Base-by-base conservation (phyloP, 1,284 basidiomycete genomes). In the Fomes fomentarius region DNA sequence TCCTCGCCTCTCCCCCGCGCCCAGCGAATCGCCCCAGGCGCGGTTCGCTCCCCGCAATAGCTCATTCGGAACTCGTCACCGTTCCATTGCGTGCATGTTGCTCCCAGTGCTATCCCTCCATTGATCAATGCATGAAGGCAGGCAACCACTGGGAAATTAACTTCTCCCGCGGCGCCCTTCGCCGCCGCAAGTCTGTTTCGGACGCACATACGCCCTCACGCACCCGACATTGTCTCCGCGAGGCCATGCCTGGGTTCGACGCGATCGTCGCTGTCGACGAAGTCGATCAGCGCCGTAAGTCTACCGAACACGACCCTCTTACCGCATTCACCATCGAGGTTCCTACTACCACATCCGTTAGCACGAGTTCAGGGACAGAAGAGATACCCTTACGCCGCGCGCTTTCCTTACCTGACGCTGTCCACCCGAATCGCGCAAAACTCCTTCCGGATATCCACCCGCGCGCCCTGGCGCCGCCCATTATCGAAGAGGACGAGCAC, bases 71-170 rank as follows among this genome's bases (percentile, higher is more conserved):
- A 51, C 45, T 69, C 15, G 50, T 70, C 17, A 84, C 80, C 0
- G 65, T 86, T 1, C 85, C 84, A 8, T 70, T 86, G 17, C 79
- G 84, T 22, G 71, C 78, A n/a, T 86, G 84, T 66, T 86, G 84
- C 56, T 60, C 72, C n/a, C 74, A 79, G 41, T 86, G 84, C 60
- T 72, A 76, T 37, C 61, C 68, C 30, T 72, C 74, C 50, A 79
- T 79, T 1, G 84, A 85, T 47, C 74, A 77, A 43, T 75, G 73
- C 43, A 56, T 77, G 25, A 66, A 72, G 26, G 69, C 76, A 52
- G 82, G 80, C 31, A 78, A 80, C 25, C 65, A 74, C 3, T 87
- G 79, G 82, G 69, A 78, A 52, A 82, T 82, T 61, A 78, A 73
- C 57, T 89, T 88, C 66, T 77, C 83, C 5, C 78, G 77, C 31